Conservation (phyloP, 495 filamentous ascomycete species). For the Trichodelitschia bisporula region DNA sequence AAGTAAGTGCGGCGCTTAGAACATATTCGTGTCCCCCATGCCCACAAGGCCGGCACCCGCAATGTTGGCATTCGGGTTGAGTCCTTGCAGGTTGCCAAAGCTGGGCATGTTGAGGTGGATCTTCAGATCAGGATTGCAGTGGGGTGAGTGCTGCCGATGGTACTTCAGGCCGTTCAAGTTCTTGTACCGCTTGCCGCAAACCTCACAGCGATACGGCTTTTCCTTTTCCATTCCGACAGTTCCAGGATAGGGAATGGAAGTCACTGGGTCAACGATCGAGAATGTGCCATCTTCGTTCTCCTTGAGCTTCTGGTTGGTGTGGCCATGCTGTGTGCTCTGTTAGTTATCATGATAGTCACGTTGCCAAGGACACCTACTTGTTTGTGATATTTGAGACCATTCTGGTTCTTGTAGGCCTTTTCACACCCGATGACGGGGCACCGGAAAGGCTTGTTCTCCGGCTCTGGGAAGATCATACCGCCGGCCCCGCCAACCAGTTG, state of each 20-base stretch:
- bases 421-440: slow-evolving; percentile 97
- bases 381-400: slow-evolving; percentile 78
- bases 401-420: slow-evolving; percentile 99
- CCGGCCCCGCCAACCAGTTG: neutral
- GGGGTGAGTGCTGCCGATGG: slow-evolving; percentile 16
- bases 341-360: slow-evolving; percentile 6
- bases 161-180: slow-evolving; percentile 50
- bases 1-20: neutral
- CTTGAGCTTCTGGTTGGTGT: slow-evolving; percentile 85
- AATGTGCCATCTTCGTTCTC: slow-evolving; percentile 92
- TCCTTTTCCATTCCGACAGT: slow-evolving; percentile 98
- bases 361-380: slow-evolving; percentile 31
- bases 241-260: slow-evolving; percentile 77
- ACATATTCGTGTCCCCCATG: slow-evolving; percentile 13
- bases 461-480: neutral
- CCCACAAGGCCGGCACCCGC: slow-evolving; percentile 16
- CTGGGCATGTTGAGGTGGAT: slow-evolving; percentile 8
- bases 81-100: slow-evolving; percentile 12
- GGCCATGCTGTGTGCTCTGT: slow-evolving; percentile 48
- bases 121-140: slow-evolving; percentile 18
- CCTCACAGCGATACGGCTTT: slow-evolving; percentile 91
- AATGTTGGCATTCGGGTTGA: slow-evolving; percentile 14
- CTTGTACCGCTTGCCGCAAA: slow-evolving; percentile 97
- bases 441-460: slow-evolving; percentile 80
- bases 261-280: slow-evolving; percentile 94